phyloP scores from a whole-genome alignment of 495 filamentous ascomycete species.

The Talaromyces thailandensis region DNA sequence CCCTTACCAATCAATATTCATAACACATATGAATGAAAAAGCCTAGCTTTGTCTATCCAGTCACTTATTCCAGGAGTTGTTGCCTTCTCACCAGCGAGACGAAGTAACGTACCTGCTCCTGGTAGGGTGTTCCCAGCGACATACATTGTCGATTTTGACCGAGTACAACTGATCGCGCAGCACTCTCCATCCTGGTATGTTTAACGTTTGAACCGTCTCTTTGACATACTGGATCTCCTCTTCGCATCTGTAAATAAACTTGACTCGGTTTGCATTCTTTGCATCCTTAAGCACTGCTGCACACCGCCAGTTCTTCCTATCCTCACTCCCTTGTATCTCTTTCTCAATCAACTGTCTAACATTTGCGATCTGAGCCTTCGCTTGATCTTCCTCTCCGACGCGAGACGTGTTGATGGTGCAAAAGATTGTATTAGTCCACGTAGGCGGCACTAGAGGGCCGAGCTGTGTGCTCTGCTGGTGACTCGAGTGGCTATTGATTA shows the following conservation, averaged over 20 bases:
- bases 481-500: not conserved
- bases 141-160: slow-evolving; percentile 24
- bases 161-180: slow-evolving; percentile 23
- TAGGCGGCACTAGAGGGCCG: not conserved
- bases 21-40: no score
- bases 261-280: slow-evolving; percentile 16
- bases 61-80: no score
- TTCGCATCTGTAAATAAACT: slow-evolving; percentile 18
- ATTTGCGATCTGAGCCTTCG: slow-evolving; percentile 12
- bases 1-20: no score
- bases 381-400: slow-evolving; percentile 15
- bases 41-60: no score
- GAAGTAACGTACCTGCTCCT: no score
- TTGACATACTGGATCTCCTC: slow-evolving; percentile 18
- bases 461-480: not conserved
- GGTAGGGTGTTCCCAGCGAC: not conserved
- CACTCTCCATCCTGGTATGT: slow-evolving; percentile 15
- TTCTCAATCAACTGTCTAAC: slow-evolving; percentile 19
- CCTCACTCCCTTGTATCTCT: slow-evolving; percentile 17
- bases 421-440: not conserved
- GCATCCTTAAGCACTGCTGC: slow-evolving; percentile 17
- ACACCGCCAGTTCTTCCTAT: slow-evolving; percentile 18
- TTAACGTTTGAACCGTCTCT: slow-evolving; percentile 17
- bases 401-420: slow-evolving; percentile 18
- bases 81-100: no score